phyloP scores from a whole-genome alignment of 2,329 filamentous ascomycete species.

The Pyricularia grisea region DNA sequence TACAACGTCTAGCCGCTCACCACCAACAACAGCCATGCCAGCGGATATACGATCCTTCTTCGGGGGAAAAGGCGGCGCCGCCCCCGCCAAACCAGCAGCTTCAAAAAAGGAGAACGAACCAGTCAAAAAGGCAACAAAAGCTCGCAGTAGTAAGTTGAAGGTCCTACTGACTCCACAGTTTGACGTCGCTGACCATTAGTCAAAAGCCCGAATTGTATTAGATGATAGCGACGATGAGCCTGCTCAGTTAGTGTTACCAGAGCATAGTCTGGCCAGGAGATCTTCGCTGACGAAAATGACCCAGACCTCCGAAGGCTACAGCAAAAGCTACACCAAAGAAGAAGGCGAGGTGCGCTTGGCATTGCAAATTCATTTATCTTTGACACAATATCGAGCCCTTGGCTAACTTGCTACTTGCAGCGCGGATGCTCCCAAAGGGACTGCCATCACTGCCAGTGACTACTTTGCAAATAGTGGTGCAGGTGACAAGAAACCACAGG shows the following conservation, averaged over 20 bases:
- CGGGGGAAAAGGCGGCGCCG: slow-evolving; percentile 59
- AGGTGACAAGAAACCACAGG: slow-evolving; percentile 27
- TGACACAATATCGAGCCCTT: background rate
- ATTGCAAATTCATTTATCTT: slow-evolving; percentile 4
- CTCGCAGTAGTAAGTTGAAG: slow-evolving; percentile 19
- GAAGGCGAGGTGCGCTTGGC: slow-evolving; percentile 39
- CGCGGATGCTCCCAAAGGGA: slow-evolving; percentile 35
- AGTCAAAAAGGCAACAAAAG: slow-evolving; percentile 35
- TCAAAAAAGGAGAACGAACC: slow-evolving; percentile 35
- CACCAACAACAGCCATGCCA: slow-evolving; percentile 49
- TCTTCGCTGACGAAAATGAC: background rate
- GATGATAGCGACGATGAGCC: slow-evolving; percentile 73
- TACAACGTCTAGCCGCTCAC: background rate
- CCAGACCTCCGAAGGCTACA: slow-evolving; percentile 44
- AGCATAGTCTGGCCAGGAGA: no score
- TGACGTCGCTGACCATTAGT: slow-evolving; percentile 4
- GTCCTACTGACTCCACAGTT: background rate
- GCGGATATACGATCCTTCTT: slow-evolving; percentile 86
- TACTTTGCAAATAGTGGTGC: slow-evolving; percentile 43
- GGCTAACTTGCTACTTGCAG: slow-evolving; percentile 7
- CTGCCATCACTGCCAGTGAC: slow-evolving; percentile 44
- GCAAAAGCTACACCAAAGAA: slow-evolving; percentile 40
- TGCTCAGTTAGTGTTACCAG: slow-evolving; percentile 18
- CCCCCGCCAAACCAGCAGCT: slow-evolving; percentile 34
- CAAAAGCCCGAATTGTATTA: slow-evolving; percentile 58